These are phyloP conservation scores for Eragrostis nindensis DNA, from an alignment of 176 grass and related monocot species.

Conservation along the genomic window DNA sequence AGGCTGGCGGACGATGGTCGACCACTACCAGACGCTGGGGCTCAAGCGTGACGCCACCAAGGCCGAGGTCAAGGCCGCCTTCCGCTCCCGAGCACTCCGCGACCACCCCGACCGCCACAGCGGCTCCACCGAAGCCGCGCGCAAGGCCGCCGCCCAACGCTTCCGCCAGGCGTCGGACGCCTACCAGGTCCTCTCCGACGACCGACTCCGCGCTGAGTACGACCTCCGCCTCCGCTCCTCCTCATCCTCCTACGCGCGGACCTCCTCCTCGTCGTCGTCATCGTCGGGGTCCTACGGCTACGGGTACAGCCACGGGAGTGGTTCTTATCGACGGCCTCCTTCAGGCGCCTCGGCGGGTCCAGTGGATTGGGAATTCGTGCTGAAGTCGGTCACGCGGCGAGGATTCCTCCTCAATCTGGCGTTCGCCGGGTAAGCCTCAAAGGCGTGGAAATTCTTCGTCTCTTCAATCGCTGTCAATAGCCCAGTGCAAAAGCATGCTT, in stretches of 20 bases:
- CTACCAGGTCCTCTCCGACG: constrained; percentile 67
- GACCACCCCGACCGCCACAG: constrained; percentile 74
- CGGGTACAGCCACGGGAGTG: constrained; percentile 39
- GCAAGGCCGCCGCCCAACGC: constrained; percentile 50
- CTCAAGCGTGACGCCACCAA: constrained; percentile 57
- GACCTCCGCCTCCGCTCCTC: constrained; percentile 48
- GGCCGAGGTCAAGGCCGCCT: constrained; percentile 75
- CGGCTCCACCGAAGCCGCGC: constrained; percentile 45
- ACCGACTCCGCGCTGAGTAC: constrained; percentile 59
- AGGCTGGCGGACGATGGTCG: constrained; percentile 10
- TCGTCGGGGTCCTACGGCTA: constrained; percentile 39
- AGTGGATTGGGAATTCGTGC: constrained; percentile 50
- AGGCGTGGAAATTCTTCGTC: constrained; percentile 8
- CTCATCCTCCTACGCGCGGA: constrained; percentile 36
- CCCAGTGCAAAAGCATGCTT: background rate
- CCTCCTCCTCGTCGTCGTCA: constrained; percentile 15
- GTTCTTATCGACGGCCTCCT: constrained; percentile 40
- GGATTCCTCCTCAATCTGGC: constrained; percentile 57
- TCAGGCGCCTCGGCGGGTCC: constrained; percentile 30
- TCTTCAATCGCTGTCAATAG: background rate
- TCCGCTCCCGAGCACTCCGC: constrained; percentile 57
- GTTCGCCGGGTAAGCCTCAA: constrained; percentile 42
- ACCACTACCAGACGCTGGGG: constrained; percentile 71
- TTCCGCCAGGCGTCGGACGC: constrained; percentile 77
- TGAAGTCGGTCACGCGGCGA: constrained; percentile 50